phyloP scores from a whole-genome alignment of 768 basidiomycete genomes.

The Boletus tomentosulus region DNA sequence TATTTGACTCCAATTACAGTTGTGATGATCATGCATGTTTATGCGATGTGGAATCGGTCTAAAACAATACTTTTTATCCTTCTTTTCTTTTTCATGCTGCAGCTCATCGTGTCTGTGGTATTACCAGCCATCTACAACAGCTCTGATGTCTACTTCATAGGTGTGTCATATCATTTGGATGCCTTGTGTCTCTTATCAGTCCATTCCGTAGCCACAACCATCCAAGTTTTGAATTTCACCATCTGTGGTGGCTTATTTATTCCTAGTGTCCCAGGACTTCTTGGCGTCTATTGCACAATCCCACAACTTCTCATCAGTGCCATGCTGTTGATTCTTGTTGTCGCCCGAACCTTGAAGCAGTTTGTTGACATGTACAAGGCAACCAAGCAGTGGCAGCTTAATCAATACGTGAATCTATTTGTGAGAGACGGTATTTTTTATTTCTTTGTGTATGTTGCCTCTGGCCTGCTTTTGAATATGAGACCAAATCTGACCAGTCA shows the following conservation, averaged over 20 bases:
- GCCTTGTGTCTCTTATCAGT: background rate
- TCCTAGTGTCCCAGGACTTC: background rate
- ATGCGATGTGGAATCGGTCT: constrained; percentile 12
- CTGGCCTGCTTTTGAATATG: background rate
- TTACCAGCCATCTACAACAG: constrained; percentile 2
- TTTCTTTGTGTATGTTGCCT: constrained; percentile 19
- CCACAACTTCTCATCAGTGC: constrained; percentile 1
- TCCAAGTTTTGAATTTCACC: background rate
- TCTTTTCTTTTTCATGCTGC: background rate
- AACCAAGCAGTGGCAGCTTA: background rate
- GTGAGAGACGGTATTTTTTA: constrained; percentile 5
- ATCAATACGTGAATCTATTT: constrained; percentile 2
- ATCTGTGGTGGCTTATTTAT: background rate
- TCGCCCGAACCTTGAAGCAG: background rate
- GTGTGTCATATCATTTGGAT: background rate
- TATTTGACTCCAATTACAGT: background rate
- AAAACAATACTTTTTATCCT: constrained; percentile 4
- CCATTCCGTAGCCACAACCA: background rate
- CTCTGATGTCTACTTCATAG: background rate
- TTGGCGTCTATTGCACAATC: background rate
- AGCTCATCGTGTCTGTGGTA: background rate
- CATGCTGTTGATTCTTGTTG: background rate
- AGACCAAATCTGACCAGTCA: background rate
- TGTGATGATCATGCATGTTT: constrained; percentile 13
- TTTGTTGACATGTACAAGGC: background rate